Base-by-base conservation (phyloP, 2,329 filamentous ascomycete genomes). In the Colletotrichum sp. region DNA sequence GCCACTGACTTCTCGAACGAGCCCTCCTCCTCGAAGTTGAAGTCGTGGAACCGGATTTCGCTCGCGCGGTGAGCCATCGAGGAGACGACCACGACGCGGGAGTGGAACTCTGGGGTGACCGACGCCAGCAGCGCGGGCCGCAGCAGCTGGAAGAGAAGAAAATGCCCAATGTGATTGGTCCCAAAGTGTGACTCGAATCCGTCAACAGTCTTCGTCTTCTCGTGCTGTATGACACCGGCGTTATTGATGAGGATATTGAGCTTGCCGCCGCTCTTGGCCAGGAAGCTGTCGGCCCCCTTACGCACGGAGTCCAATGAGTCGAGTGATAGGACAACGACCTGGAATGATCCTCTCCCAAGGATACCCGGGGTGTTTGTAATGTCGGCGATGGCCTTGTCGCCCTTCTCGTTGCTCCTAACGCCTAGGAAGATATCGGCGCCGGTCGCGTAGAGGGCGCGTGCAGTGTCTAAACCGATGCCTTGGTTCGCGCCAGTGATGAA, bases 101-200 rank as follows among this genome's bases (percentile, higher is more conserved):
- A 87, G 21, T 29, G 31, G 64, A 86, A 87, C 0, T 78, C 75
- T 0, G 84, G 78, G 0, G 83, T 84, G 2, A 82, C 76, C 2
- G 82, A 81, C 0, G 81, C 76, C 0, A 89, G 79, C 7, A 90
- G 78, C 0, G 83, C 77, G 0, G 82, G 78, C 27, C 86, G 86
- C 34, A 91, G 81, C 2, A 89, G 82, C 21, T 88, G 81, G 76
- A 89, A 86, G 34, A 90, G 82, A 0, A 90, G 82, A 79, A 90
- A 90, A 74, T 90, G 87, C 12, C 81, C 83, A 1, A 91, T 79
- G 76, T 90, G 85, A 78, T 90, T 90, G 4, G 83, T 86, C 36
- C 84, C 88, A 70, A 90, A 86, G 70, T 90, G 88, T 0, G 78
- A 77, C 76, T 80, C 79, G 43, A 75, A 64, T 36, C 77, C 78